Evolutionary conservation across 225 moss, liverwort and hornwort species (phyloP).

Genomic region (Polytrichum formosum): DNA sequence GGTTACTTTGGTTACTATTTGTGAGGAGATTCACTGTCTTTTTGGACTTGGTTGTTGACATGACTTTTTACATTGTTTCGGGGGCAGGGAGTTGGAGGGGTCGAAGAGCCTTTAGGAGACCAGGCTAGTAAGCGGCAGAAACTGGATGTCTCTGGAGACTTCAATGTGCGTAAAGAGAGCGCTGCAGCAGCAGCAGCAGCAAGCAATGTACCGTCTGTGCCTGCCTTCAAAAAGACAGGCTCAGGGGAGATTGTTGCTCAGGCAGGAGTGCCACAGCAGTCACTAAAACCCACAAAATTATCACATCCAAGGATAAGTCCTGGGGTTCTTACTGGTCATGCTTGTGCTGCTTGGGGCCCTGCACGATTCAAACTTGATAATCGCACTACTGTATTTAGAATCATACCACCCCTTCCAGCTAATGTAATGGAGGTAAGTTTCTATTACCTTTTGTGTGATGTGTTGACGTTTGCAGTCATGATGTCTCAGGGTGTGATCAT

Average conservation of each 20-base stretch:
- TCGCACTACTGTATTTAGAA: constrained; percentile 77
- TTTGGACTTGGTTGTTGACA: background rate
- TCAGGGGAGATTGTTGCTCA: constrained; percentile 56
- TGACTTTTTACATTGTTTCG: constrained; percentile 1
- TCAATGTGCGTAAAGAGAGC: constrained; percentile 30
- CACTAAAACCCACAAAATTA: constrained; percentile 51
- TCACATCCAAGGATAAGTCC: constrained; percentile 49
- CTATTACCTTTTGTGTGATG: background rate
- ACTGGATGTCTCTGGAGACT: constrained; percentile 53
- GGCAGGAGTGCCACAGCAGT: constrained; percentile 45
- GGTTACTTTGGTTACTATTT: too few relatives aligned
- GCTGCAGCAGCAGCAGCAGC: background rate
- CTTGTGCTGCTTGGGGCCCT: constrained; percentile 67
- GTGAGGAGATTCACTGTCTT: too few relatives aligned
- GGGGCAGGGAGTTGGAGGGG: constrained; percentile 43
- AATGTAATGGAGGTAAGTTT: constrained; percentile 66
- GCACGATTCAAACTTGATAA: constrained; percentile 90
- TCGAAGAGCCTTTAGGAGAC: constrained; percentile 48
- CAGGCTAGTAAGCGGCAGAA: constrained; percentile 77
- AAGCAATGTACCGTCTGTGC: constrained; percentile 24
- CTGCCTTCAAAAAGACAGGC: constrained; percentile 44
- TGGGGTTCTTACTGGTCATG: constrained; percentile 32
- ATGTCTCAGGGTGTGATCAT: too few relatives aligned
- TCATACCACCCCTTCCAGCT: constrained; percentile 80
- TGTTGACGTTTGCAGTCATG: background rate